Evolutionary conservation across 2,329 filamentous ascomycete species (phyloP).

Genomic region (Fusarium robinianum): DNA sequence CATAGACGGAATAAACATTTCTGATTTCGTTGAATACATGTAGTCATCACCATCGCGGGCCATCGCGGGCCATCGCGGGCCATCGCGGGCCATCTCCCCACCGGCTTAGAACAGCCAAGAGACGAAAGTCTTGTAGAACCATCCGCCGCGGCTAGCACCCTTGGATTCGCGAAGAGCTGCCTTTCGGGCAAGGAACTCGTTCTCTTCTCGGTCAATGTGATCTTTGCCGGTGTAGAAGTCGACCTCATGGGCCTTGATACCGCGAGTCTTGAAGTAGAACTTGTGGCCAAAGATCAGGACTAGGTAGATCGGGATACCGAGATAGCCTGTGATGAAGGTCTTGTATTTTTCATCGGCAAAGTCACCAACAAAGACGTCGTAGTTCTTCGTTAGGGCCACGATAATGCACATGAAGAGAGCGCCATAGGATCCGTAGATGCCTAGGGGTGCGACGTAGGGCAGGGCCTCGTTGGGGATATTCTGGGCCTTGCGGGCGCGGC

Average conservation of each 20-base stretch:
- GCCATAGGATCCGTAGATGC: slow-evolving; percentile 68
- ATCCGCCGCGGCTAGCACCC: slow-evolving; percentile 34
- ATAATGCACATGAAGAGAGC: slow-evolving; percentile 72
- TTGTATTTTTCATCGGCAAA: slow-evolving; percentile 68
- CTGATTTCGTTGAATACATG: not conserved
- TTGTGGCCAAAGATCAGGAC: slow-evolving; percentile 72
- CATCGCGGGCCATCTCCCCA: not conserved
- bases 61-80: not conserved
- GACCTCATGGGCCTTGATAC: slow-evolving; percentile 60
- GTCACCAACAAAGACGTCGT: slow-evolving; percentile 67
- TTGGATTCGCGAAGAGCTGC: slow-evolving; percentile 35
- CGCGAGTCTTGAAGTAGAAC: slow-evolving; percentile 56
- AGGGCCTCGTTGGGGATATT: slow-evolving; percentile 58
- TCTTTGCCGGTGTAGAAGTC: slow-evolving; percentile 77
- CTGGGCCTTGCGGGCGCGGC: slow-evolving; percentile 65
- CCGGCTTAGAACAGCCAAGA: slow-evolving; percentile 44
- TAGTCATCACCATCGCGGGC: not conserved
- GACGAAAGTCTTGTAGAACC: slow-evolving; percentile 46
- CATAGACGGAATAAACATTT: no score
- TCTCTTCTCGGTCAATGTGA: slow-evolving; percentile 73
- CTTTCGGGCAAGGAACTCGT: slow-evolving; percentile 61
- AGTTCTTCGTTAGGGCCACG: slow-evolving; percentile 83
- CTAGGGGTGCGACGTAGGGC: slow-evolving; percentile 71
- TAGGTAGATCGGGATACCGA: slow-evolving; percentile 76
- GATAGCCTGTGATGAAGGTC: slow-evolving; percentile 77